Conservation (phyloP, 306 rosid genomes). For the Vicia sativa region DNA sequence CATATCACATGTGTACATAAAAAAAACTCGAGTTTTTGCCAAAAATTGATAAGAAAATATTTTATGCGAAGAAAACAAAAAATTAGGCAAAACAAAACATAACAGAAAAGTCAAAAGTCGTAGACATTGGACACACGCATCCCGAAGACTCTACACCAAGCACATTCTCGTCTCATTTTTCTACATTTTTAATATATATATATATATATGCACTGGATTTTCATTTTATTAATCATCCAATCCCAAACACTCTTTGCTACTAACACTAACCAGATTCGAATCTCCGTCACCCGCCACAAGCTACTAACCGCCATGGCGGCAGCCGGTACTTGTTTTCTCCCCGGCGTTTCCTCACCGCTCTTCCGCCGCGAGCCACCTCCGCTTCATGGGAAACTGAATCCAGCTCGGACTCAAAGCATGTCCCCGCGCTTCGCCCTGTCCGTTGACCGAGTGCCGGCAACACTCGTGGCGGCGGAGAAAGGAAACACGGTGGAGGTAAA, state of each 20-base stretch:
- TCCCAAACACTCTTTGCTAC: neutral
- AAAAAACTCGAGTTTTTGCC: too few relatives aligned
- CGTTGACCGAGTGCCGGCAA: constrained; percentile 34
- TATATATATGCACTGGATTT: neutral
- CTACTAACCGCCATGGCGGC: constrained; percentile 45
- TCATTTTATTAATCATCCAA: neutral
- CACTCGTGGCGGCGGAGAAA: constrained; percentile 4
- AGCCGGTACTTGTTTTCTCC: constrained; percentile 39
- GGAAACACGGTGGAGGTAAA: constrained; percentile 8
- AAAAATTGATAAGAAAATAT: too few relatives aligned
- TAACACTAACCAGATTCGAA: constrained; percentile 6
- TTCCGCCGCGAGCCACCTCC: constrained; percentile 31
- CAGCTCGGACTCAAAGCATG: constrained; percentile 10
- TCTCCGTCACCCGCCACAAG: neutral
- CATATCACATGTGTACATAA: too few relatives aligned
- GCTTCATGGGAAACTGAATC: constrained; percentile 5
- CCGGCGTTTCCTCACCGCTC: constrained; percentile 23
- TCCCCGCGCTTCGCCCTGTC: constrained; percentile 44
- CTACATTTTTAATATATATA: neutral
- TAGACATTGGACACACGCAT: constrained; percentile 12
- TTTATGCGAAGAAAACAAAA: neutral
- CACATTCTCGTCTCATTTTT: neutral
- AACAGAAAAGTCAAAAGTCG: neutral
- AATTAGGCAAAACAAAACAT: neutral
- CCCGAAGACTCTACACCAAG: neutral